Conservation (phyloP, 768 basidiomycete species). For the Neoboletus brunneissimus region DNA sequence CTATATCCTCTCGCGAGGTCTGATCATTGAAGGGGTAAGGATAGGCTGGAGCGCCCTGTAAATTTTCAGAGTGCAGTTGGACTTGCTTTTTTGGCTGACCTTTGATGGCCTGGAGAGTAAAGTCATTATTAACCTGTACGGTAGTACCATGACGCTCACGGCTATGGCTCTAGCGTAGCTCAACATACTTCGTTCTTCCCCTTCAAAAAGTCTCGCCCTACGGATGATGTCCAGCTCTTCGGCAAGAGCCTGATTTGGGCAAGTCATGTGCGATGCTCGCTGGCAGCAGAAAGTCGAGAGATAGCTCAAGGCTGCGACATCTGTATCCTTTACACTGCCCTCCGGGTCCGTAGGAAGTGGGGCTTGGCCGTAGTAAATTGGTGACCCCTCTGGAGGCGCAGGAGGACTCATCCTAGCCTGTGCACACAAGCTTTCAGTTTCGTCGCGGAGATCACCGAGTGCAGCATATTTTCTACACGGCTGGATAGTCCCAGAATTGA, state of each 20-base stretch:
- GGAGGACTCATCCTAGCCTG: slow-evolving; percentile 13
- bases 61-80: background rate
- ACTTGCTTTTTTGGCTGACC: slow-evolving; percentile 28
- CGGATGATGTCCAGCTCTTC: slow-evolving; percentile 58
- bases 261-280: slow-evolving; percentile 63
- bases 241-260: slow-evolving; percentile 63
- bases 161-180: slow-evolving; percentile 72
- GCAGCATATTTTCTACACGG: slow-evolving; percentile 60
- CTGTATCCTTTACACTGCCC: slow-evolving; percentile 7
- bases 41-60: slow-evolving; percentile 39
- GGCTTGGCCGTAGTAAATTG: background rate
- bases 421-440: slow-evolving; percentile 46
- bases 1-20: slow-evolving; percentile 38
- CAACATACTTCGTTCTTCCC: slow-evolving; percentile 62
- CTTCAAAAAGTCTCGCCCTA: slow-evolving; percentile 60
- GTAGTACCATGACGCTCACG: slow-evolving; percentile 38
- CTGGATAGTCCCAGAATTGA: slow-evolving; percentile 40
- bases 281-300: slow-evolving; percentile 53
- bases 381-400: background rate
- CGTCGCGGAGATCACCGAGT: slow-evolving; percentile 46
- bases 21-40: slow-evolving; percentile 41
- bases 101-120: slow-evolving; percentile 42
- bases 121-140: background rate
- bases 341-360: slow-evolving; percentile 22
- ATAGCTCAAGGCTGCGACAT: slow-evolving; percentile 22